Evolutionary conservation across 176 grass and related monocot species (phyloP).

Genomic region (Panicum miliaceum): DNA sequence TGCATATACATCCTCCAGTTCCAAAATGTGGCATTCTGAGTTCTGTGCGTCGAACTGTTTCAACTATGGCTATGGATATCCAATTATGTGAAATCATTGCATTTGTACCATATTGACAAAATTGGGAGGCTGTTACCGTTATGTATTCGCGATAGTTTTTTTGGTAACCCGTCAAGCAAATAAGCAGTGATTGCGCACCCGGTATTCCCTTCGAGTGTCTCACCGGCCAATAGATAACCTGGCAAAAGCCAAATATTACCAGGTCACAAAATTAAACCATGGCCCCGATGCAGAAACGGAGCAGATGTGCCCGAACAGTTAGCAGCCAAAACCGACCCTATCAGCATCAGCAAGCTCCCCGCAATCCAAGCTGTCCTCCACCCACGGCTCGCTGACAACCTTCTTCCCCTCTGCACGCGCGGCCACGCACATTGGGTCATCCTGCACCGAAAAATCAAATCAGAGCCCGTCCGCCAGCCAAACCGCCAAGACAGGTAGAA

Average conservation of each 20-base stretch:
- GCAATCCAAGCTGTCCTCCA: constrained; percentile 71
- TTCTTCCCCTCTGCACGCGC: constrained; percentile 72
- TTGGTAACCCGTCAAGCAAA: constrained; percentile 90
- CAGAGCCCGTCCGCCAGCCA: constrained; percentile 6
- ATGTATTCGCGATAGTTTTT: constrained; percentile 70
- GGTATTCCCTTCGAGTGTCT: constrained; percentile 76
- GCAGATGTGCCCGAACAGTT: neutral
- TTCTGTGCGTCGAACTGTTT: neutral
- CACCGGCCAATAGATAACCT: constrained; percentile 76
- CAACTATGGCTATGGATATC: neutral
- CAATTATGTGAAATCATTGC: neutral
- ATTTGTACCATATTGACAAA: neutral
- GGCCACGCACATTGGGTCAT: constrained; percentile 66
- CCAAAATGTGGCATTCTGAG: neutral
- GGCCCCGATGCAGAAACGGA: neutral
- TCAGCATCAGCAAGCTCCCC: constrained; percentile 52
- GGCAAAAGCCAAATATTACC: constrained; percentile 6
- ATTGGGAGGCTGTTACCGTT: constrained; percentile 54
- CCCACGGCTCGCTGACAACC: constrained; percentile 76
- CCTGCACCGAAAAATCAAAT: constrained; percentile 44
- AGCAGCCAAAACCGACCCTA: constrained; percentile 50
- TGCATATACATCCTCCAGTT: neutral
- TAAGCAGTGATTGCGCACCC: constrained; percentile 54
- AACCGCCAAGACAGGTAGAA: neutral
- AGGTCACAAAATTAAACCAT: constrained; percentile 14